A percentile compares a stretch with the other conserved stretches of the same genome.
phyloP scores from a whole-genome alignment of 2,329 filamentous ascomycete species.

The Magnaporthiopsis rhizophila region DNA sequence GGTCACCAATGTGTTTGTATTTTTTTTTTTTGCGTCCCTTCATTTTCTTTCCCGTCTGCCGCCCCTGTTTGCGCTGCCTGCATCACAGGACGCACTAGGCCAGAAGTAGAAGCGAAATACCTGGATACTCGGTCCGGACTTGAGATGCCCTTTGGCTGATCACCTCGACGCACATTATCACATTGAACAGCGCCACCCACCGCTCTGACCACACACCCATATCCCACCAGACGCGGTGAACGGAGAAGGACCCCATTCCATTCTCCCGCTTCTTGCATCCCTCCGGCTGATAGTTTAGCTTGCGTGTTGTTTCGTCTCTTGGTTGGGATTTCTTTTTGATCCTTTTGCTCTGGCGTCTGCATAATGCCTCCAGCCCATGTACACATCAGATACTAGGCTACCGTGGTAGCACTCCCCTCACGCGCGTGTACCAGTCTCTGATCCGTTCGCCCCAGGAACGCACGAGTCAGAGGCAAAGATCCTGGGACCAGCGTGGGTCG shows the following conservation, averaged over 20 bases:
- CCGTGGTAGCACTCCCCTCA: neutral
- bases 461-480: slow-evolving; percentile 6
- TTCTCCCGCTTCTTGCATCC: neutral
- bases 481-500: slow-evolving; percentile 1
- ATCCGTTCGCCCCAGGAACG: neutral
- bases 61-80: neutral
- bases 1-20: neutral
- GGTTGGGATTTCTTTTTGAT: neutral
- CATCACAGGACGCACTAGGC: neutral
- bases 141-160: neutral
- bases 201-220: neutral
- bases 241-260: neutral
- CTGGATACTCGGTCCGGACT: neutral
- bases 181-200: neutral
- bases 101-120: neutral
- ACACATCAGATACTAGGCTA: neutral
- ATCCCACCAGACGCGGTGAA: neutral
- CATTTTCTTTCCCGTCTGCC: neutral
- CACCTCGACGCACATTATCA: neutral
- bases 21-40: neutral
- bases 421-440: neutral
- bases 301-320: neutral
- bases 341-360: neutral
- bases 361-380: neutral
- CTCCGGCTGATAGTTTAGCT: neutral